Evolutionary conservation across 805 yeast genomes (phyloP).

Genomic region (Metschnikowia cubensis): DNA sequence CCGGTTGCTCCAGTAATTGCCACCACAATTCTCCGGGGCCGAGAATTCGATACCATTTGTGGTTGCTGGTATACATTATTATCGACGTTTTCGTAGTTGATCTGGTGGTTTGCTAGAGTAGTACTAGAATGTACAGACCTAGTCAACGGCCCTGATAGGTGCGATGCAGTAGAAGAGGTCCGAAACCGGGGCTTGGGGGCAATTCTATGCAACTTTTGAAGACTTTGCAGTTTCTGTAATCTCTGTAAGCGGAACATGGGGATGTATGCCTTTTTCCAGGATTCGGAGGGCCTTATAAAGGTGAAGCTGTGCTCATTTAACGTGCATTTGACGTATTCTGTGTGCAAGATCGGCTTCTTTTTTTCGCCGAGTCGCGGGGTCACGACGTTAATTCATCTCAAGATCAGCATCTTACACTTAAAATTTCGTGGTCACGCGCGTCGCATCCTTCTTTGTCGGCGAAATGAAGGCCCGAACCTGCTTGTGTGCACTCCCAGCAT

Average conservation of each 20-base stretch:
- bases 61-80: not conserved
- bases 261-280: too few species aligned
- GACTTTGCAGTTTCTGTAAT: too few species aligned
- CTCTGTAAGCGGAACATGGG: not conserved
- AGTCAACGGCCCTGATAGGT: not conserved
- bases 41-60: not conserved
- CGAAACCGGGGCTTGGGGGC: not conserved
- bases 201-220: not conserved
- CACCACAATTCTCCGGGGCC: constrained; percentile 21
- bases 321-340: not conserved
- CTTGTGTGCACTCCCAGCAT: too few species aligned
- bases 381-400: not conserved
- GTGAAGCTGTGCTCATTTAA: not conserved
- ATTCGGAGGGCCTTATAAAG: not conserved
- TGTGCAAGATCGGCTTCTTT: not conserved
- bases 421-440: too few species aligned
- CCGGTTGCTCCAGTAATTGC: constrained; percentile 29
- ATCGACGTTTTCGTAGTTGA: not conserved
- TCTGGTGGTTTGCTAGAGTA: not conserved
- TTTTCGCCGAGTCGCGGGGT: not conserved
- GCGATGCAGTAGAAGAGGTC: too few species aligned
- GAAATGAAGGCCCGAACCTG: too few species aligned
- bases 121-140: not conserved
- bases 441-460: too few species aligned
- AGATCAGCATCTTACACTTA: not conserved